Base-by-base conservation (phyloP, 306 rosid species). In the Prosopis cineraria region DNA sequence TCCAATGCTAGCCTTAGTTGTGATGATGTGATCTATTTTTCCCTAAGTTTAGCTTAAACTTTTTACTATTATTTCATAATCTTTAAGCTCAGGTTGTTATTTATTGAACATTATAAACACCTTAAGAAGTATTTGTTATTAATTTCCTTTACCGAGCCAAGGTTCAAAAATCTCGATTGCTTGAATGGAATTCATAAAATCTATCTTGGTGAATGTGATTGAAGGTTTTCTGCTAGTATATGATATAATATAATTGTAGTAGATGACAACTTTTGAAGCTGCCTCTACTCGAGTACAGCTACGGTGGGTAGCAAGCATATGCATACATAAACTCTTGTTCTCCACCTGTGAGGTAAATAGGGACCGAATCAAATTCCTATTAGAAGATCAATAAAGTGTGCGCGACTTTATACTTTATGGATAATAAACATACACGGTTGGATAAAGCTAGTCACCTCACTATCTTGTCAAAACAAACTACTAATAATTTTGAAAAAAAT, bases 401-500 rank as follows among this genome's bases (percentile, higher is more conserved):
- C 62, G 25, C 55, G 43, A 20, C 41, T 17, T 69, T 16, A 10
- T 34, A 19, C 29, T 52, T 30, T 27, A 40, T 44, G 24, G 56
- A 29, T 44, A 33, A 17, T 20, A 58, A 59, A 75, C 64, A 50
- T 68, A 8, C 39, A 37, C n/a, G 30, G 44, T 65, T 65, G 24
- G n/a, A n/a, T n/a, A n/a, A 72, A 66, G 36, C 0, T 24, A 66
- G 36, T 3, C 33, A 27, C 79, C 19, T 30, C 6, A 6, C 40
- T 16, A 14, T 43, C 56, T 41, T 41, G 75, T 72, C 77, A 78
- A 69, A 30, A 41, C 9, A 7, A 24, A 13, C 53, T 6, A 12
- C 39, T 24, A 39, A 80, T 76, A 72, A 73, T 76, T 73, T 52
- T 67, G 25, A 4, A n/a, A 25, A 20, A 56, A n/a, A n/a, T n/a